Percentiles rank a stretch among this genome's conserved stretches.
Conservation (phyloP, 495 filamentous ascomycete genomes). For the Neurospora sp. region DNA sequence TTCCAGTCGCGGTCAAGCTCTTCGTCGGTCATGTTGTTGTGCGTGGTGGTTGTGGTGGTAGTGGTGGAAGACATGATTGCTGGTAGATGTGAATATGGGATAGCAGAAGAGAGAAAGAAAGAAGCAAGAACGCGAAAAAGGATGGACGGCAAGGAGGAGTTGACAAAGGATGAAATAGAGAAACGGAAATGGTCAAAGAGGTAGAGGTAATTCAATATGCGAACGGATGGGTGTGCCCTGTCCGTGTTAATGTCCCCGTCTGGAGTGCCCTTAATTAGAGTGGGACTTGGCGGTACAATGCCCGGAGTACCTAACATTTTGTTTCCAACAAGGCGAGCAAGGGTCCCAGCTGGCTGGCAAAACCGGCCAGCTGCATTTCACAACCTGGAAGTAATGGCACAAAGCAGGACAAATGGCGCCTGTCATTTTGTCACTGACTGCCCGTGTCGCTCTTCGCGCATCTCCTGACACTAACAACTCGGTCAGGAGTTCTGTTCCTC, state of each 20-base stretch:
- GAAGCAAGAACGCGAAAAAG: constrained; percentile 9
- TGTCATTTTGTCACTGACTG: not conserved
- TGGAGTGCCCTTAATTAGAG: not conserved
- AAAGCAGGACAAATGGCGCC: not conserved
- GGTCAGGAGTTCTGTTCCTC: not conserved
- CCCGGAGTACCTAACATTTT: not conserved
- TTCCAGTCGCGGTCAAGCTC: constrained; percentile 67
- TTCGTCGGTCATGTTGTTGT: constrained; percentile 42
- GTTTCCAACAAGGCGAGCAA: not conserved
- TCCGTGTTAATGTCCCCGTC: not conserved
- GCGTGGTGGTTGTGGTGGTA: constrained; percentile 5
- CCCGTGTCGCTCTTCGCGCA: not conserved
- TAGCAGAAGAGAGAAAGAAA: constrained; percentile 30
- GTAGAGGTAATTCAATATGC: not conserved
- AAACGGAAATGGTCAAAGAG: not conserved
- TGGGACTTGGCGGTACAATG: not conserved
- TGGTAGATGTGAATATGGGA: not conserved
- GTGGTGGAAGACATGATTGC: not conserved
- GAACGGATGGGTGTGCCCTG: not conserved
- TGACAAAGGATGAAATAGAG: constrained; percentile 2
- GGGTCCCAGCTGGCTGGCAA: constrained; percentile 8
- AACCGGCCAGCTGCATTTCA: constrained; percentile 8
- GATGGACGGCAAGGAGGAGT: not conserved
- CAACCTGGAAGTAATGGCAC: too few species aligned
- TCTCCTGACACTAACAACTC: not conserved